Conservation (phyloP, 257 asterid species). For the Coffea canephora region DNA sequence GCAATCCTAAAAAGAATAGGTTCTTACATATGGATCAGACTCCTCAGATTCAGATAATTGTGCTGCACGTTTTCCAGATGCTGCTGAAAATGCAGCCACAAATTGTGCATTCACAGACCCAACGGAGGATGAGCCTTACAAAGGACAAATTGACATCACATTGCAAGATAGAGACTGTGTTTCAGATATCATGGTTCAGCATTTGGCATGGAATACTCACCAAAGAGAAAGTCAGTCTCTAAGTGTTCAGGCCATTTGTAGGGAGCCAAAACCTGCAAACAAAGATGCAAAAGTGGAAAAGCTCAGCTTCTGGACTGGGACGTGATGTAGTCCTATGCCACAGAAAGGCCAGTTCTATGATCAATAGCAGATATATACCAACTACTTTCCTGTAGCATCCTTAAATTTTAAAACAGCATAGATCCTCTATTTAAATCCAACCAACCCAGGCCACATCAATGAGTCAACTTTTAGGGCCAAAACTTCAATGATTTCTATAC, state of each 20-base stretch:
- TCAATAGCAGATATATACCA: background rate
- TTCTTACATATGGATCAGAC: constrained; percentile 84
- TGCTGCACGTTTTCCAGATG: constrained; percentile 72
- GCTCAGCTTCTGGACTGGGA: constrained; percentile 20
- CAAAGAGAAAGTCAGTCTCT: constrained; percentile 75
- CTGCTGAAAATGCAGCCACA: constrained; percentile 93
- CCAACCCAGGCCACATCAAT: background rate
- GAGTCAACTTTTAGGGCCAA: background rate
- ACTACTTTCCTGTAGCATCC: background rate
- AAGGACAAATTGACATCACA: constrained; percentile 8
- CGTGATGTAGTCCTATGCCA: background rate
- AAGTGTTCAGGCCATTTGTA: constrained; percentile 91
- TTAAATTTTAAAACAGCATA: background rate
- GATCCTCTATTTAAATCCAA: background rate
- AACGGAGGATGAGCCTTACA: constrained; percentile 76
- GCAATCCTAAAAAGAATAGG: constrained; percentile 7
- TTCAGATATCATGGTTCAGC: constrained; percentile 4
- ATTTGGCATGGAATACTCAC: constrained; percentile 37
- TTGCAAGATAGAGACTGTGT: background rate
- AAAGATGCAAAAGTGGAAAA: constrained; percentile 17
- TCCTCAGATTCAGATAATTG: constrained; percentile 75
- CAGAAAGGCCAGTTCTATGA: background rate
- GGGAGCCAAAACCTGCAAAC: constrained; percentile 61
- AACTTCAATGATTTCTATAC: background rate
- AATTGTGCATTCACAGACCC: constrained; percentile 74